phyloP scores from a whole-genome alignment of 225 moss, liverwort and hornwort genomes.

The Sphagnum contortum region DNA sequence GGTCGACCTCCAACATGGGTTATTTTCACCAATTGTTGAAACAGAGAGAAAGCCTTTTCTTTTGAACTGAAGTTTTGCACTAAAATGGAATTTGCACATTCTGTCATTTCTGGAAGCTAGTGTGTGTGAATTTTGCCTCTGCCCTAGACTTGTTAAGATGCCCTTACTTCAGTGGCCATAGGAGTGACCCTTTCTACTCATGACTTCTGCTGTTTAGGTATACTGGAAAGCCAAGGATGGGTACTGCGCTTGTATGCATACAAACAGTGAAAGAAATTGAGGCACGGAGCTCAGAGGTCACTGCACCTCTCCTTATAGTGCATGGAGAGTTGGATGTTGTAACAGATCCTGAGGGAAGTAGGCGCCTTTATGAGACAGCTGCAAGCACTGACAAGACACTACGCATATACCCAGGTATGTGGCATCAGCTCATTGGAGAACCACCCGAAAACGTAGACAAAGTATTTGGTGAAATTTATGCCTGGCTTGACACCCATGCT shows the following conservation, averaged over 20 bases:
- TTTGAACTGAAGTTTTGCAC: no score
- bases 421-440: slow-evolving; percentile 92
- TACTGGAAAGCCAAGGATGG: slow-evolving; percentile 59
- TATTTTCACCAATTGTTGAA: no score
- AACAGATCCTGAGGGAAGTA: slow-evolving; percentile 65
- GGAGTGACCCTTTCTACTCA: no score
- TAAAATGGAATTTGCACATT: no score
- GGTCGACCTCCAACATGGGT: no score
- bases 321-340: slow-evolving; percentile 65
- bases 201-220: slow-evolving; percentile 26
- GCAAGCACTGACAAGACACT: slow-evolving; percentile 66
- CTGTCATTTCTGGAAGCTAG: no score
- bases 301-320: slow-evolving; percentile 49
- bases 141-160: no score
- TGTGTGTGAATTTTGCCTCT: no score
- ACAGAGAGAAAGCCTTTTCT: no score
- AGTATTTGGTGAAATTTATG: slow-evolving; percentile 49
- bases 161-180: no score
- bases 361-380: slow-evolving; percentile 45
- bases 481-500: slow-evolving; percentile 51
- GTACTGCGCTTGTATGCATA: slow-evolving; percentile 63
- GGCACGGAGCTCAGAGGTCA: slow-evolving; percentile 38
- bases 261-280: slow-evolving; percentile 56
- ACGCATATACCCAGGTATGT: slow-evolving; percentile 65
- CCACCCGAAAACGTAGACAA: slow-evolving; percentile 54